Evolutionary conservation across 495 filamentous ascomycete genomes (phyloP).

Genomic region (Penicillium cataractarum): DNA sequence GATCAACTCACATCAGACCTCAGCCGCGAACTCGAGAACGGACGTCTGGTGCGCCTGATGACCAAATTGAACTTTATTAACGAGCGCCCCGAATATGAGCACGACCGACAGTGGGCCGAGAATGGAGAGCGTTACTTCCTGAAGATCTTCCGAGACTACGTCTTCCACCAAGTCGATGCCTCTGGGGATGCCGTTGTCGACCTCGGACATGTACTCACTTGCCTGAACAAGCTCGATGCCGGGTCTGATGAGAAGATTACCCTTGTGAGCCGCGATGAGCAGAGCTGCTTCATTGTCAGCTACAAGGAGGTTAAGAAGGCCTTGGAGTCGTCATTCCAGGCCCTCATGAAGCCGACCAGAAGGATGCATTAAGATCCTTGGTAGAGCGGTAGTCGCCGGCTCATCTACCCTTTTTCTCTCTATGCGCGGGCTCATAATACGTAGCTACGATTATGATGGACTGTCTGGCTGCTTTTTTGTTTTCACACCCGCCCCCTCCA

Average conservation of each 20-base stretch:
- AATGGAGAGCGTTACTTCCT: constrained; percentile 87
- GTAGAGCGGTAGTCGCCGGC: background rate
- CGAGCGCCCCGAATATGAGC: constrained; percentile 83
- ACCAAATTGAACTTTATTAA: constrained; percentile 83
- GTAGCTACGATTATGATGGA: constrained; percentile 17
- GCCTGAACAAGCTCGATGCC: constrained; percentile 90
- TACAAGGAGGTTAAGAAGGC: constrained; percentile 87
- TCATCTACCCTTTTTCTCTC: background rate
- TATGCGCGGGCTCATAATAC: background rate
- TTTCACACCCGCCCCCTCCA: background rate
- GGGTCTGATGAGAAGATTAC: constrained; percentile 84
- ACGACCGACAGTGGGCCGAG: constrained; percentile 78
- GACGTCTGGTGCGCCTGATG: constrained; percentile 78
- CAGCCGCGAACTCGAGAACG: constrained; percentile 84
- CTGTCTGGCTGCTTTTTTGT: constrained; percentile 1
- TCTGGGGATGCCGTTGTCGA: constrained; percentile 79
- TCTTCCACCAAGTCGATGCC: constrained; percentile 92
- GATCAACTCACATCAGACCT: constrained; percentile 75
- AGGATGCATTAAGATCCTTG: constrained; percentile 40
- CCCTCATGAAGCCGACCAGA: constrained; percentile 64
- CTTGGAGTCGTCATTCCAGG: constrained; percentile 76
- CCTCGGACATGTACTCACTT: constrained; percentile 79
- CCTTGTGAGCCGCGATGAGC: constrained; percentile 85
- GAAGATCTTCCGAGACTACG: constrained; percentile 93
- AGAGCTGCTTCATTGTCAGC: constrained; percentile 80